Evolutionary conservation across 2,329 filamentous ascomycete genomes (phyloP), one percentile per base, ranked within the genome.

Genomic region (Verticillium nonalfalfae): DNA sequence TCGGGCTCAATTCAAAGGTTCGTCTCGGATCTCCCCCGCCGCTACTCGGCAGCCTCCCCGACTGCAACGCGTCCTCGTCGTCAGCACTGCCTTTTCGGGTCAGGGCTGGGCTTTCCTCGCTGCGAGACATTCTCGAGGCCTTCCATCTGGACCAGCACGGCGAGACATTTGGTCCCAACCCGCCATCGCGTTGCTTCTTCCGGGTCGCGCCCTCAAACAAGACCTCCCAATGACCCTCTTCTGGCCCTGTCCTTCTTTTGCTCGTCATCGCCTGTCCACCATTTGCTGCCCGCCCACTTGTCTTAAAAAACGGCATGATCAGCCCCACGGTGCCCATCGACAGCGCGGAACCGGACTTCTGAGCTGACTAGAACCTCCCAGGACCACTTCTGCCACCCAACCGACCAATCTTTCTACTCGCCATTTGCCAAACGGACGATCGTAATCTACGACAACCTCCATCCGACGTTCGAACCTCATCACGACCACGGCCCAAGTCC

Each of bases 381-480:
- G 56, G 56, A 31, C 21, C 34, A 56, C 21, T 38, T 57, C 45
- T 31, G 13, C n/a, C 45, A 31, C 18, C 55, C 60, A 56, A 50
- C 14, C 35, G 52, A 54, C 26, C 10, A 15, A 57, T 31, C 56
- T 38, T 18, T 59, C 58, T 57, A 61, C 62, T 60, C 35, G 9
- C 21, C 45, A n/a, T 21, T 21, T 26, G 4, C 26, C 35, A 36
- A 13, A n/a, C n/a, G 45, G 45, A 7, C 45, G 18, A 26, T 21
- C 45, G 18, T 50, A 50, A 11, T 50, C 45, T 50, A 50, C 45
- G 45, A 50, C 45, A 18, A 50, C 21, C n/a, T 7, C 45, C 18
- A 7, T 50, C 45, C 45, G n/a, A 50, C 18, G 9, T 9, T 7
- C 45, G 45, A 50, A n/a, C n/a, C 9, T 50, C 45, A 21, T 50